Percentiles rank a stretch among this genome's conserved stretches.
These are phyloP conservation scores for Starmerella apicola DNA, from an alignment of 805 yeast genomes.

Conservation along the genomic window DNA sequence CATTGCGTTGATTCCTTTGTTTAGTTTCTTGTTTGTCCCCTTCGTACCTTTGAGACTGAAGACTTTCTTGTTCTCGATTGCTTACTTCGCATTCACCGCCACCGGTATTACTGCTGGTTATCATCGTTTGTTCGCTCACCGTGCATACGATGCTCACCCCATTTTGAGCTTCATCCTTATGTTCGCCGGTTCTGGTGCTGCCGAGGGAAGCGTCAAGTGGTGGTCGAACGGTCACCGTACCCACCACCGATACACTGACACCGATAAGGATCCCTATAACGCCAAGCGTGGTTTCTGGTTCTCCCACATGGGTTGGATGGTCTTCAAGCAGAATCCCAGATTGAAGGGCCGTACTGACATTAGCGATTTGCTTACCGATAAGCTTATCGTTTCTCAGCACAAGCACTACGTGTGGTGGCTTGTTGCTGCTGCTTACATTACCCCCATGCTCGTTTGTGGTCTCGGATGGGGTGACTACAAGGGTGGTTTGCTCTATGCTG, in stretches of 20 bases:
- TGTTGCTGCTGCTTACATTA: slow-evolving; percentile 37
- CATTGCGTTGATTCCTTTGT: slow-evolving; percentile 43
- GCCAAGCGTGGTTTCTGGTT: slow-evolving; percentile 67
- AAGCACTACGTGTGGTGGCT: slow-evolving; percentile 52
- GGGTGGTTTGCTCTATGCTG: slow-evolving; percentile 74
- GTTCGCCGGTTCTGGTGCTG: slow-evolving; percentile 58
- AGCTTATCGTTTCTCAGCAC: slow-evolving; percentile 54
- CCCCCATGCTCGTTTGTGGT: slow-evolving; percentile 59
- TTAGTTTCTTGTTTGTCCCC: slow-evolving; percentile 35
- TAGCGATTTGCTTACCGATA: slow-evolving; percentile 49
- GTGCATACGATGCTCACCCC: slow-evolving; percentile 38
- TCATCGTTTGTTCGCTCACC: slow-evolving; percentile 65
- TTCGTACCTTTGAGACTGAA: slow-evolving; percentile 35
- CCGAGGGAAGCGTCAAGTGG: slow-evolving; percentile 61
- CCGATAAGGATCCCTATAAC: slow-evolving; percentile 79
- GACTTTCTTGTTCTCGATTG: slow-evolving; percentile 43
- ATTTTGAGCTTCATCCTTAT: slow-evolving; percentile 40
- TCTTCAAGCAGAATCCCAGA: slow-evolving; percentile 54
- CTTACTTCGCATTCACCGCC: slow-evolving; percentile 49
- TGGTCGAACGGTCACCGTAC: slow-evolving; percentile 81
- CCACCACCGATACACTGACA: slow-evolving; percentile 81
- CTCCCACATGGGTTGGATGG: slow-evolving; percentile 84
- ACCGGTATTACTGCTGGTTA: slow-evolving; percentile 73
- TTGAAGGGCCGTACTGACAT: slow-evolving; percentile 54
- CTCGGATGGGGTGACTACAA: slow-evolving; percentile 55